Conservation (phyloP, 1,284 basidiomycete genomes). For the Phellopilus nigrolimitatus region DNA sequence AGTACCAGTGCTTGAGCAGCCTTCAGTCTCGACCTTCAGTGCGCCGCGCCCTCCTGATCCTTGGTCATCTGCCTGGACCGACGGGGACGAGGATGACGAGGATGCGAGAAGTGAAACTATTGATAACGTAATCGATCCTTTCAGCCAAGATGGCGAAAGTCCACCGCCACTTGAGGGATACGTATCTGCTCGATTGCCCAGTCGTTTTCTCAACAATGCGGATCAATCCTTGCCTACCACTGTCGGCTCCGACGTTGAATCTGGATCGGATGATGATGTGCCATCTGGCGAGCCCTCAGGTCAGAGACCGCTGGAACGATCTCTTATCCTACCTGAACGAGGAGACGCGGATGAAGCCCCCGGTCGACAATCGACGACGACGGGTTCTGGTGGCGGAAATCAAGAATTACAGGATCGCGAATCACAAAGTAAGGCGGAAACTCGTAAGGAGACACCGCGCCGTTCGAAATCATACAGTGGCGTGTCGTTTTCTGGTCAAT, state of each 20-base stretch:
- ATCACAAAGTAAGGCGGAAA: neutral
- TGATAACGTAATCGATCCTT: neutral
- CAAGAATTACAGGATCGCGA: neutral
- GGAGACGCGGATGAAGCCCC: neutral
- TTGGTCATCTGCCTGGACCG: neutral
- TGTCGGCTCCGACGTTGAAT: constrained; percentile 4
- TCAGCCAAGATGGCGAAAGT: neutral
- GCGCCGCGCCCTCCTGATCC: neutral
- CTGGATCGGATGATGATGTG: neutral
- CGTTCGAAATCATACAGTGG: constrained; percentile 5
- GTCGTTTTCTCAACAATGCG: neutral
- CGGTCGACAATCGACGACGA: neutral
- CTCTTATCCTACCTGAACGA: neutral
- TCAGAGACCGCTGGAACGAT: neutral
- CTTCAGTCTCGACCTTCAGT: neutral
- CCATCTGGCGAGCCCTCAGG: neutral
- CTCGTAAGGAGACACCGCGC: constrained; percentile 1
- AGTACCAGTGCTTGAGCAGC: neutral
- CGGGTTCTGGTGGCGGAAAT: neutral
- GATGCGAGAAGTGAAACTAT: neutral
- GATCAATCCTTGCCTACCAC: neutral
- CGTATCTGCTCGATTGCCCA: neutral
- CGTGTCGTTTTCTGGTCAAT: neutral
- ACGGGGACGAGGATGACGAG: neutral
- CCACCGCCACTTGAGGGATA: neutral